Conservation (phyloP, 2,329 filamentous ascomycete species). For the Aureobasidium sp. region DNA sequence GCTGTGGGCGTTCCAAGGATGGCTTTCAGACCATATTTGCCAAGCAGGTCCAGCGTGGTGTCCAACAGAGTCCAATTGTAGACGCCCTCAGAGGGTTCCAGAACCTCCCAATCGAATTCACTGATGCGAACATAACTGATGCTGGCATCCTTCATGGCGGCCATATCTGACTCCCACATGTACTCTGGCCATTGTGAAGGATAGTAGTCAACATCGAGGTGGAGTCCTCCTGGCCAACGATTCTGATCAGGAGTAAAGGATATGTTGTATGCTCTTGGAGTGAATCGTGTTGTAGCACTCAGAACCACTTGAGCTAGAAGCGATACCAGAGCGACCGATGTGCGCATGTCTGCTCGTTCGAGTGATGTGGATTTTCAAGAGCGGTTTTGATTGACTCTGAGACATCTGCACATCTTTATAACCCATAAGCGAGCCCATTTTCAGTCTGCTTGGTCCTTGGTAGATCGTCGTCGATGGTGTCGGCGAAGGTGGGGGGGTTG, state of each 20-base stretch:
- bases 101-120: conserved; percentile 22
- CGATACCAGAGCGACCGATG: neutral
- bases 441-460: too few relatives aligned
- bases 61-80: conserved; percentile 24
- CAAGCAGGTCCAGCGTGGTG: conserved; percentile 19
- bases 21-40: conserved; percentile 20
- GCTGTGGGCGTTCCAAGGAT: conserved; percentile 22
- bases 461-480: neutral
- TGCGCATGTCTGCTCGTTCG: neutral
- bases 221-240: conserved; percentile 20
- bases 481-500: neutral
- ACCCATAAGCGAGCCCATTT: neutral
- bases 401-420: neutral
- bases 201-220: conserved; percentile 23
- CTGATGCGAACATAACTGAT: conserved; percentile 21
- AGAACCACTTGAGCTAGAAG: neutral
- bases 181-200: conserved; percentile 24
- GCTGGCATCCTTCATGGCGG: conserved; percentile 20
- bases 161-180: conserved; percentile 23
- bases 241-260: conserved; percentile 5
- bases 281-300: neutral
- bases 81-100: conserved; percentile 21
- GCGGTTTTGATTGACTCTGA: neutral
- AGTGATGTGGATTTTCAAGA: neutral
- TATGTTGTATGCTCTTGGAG: neutral